phyloP scores from a whole-genome alignment of 805 yeast species.

The Saccharomycopsis javanensis region DNA sequence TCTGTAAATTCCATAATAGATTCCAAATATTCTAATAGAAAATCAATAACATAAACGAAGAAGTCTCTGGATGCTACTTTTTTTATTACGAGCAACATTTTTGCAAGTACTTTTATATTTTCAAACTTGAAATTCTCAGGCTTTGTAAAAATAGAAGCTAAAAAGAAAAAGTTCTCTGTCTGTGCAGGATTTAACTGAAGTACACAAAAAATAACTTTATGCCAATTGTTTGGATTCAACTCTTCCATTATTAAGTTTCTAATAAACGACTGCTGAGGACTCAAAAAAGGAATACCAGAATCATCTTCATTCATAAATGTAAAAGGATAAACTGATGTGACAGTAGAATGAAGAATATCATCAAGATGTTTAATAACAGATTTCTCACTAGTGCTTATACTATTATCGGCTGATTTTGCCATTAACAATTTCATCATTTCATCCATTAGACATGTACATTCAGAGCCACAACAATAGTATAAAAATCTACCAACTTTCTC shows the following conservation, averaged over 20 bases:
- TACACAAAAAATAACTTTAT: conserved; percentile 30
- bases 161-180: conserved; percentile 24
- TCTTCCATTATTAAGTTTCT: conserved; percentile 43
- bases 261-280: conserved; percentile 41
- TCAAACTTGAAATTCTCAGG: conserved; percentile 58
- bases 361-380: conserved; percentile 35
- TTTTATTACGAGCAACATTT: conserved; percentile 31
- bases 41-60: conserved; percentile 44
- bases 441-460: conserved; percentile 47
- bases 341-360: conserved; percentile 47
- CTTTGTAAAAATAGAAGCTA: conserved; percentile 35
- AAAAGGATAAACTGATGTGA: conserved; percentile 28
- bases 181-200: conserved; percentile 26
- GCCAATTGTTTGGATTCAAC: conserved; percentile 30
- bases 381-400: conserved; percentile 44
- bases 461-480: conserved; percentile 36
- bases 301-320: conserved; percentile 14
- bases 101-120: conserved; percentile 41
- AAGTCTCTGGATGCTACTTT: conserved; percentile 30
- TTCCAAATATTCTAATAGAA: conserved; percentile 50
- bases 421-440: conserved; percentile 48
- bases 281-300: neutral
- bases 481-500: conserved; percentile 66
- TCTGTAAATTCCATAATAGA: conserved; percentile 59
- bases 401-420: conserved; percentile 38